Conservation (phyloP, 345 rosid genomes). For the Sonneratia caseolaris region DNA sequence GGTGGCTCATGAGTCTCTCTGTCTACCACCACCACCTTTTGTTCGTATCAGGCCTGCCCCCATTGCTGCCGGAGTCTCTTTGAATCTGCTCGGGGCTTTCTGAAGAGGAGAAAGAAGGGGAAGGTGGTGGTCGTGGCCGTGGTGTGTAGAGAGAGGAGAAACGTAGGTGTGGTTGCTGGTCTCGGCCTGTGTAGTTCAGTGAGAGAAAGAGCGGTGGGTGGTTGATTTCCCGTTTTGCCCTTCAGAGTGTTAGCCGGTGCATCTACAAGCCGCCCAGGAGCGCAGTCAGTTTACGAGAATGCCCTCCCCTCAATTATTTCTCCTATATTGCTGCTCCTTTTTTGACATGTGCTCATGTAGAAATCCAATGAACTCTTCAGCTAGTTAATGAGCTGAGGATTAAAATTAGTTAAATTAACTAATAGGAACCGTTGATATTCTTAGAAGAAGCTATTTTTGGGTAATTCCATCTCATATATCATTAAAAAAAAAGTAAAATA, state of each 20-base stretch:
- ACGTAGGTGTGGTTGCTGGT: constrained; percentile 8
- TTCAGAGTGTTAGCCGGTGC: not conserved
- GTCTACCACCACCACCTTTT: constrained; percentile 33
- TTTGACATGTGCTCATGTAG: no score
- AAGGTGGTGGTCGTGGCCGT: constrained; percentile 8
- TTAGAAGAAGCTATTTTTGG: no score
- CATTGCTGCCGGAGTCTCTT: constrained; percentile 13
- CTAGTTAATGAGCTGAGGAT: no score
- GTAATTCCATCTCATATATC: no score
- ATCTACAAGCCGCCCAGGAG: not conserved
- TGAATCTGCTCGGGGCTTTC: not conserved
- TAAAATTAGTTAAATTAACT: no score
- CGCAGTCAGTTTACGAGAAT: constrained; percentile 12
- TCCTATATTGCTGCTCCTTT: no score
- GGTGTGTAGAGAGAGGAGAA: constrained; percentile 4
- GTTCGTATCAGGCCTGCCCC: not conserved
- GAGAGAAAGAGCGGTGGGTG: not conserved
- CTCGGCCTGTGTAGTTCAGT: constrained; percentile 6
- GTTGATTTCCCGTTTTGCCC: constrained; percentile 29
- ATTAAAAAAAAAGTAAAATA: no score
- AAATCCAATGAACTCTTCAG: no score
- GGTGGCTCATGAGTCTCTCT: constrained; percentile 37
- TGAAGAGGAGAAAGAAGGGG: not conserved
- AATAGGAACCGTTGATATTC: no score
- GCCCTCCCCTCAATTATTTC: constrained; percentile 8